phyloP scores from a whole-genome alignment of 2,329 filamentous ascomycete species.

The Volutella citrinella region DNA sequence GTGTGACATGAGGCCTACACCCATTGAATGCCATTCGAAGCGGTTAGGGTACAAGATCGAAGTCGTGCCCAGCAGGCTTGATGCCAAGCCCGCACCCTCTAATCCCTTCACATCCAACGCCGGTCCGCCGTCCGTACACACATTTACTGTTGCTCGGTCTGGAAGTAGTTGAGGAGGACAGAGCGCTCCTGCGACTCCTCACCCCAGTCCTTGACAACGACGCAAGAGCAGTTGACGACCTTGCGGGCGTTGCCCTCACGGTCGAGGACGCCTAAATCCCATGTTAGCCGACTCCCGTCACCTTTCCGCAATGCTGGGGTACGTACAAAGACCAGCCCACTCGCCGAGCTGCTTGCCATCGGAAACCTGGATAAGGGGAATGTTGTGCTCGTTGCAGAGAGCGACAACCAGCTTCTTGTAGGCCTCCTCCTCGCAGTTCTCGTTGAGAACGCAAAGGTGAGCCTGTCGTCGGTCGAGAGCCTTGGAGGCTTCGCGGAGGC shows the following conservation, averaged over 20 bases:
- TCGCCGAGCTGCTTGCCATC: constrained; percentile 99
- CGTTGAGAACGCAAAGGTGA: constrained; percentile 99
- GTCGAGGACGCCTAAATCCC: constrained; percentile 80
- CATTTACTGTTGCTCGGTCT: constrained; percentile 73
- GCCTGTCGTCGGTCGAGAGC: constrained; percentile 97
- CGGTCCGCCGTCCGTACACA: too few relatives aligned
- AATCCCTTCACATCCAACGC: constrained; percentile 37
- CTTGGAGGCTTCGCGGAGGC: constrained; percentile 98
- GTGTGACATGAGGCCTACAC: constrained; percentile 31
- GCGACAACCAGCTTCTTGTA: constrained; percentile 99
- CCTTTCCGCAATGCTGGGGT: constrained; percentile 4
- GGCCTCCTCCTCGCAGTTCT: constrained; percentile 99
- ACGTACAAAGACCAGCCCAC: constrained; percentile 99
- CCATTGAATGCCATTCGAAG: constrained; percentile 46
- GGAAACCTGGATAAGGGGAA: constrained; percentile 98
- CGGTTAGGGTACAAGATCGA: constrained; percentile 46
- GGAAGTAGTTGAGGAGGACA: constrained; percentile 99
- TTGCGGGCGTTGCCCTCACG: constrained; percentile 99
- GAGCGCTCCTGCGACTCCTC: constrained; percentile 99
- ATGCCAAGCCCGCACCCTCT: constrained; percentile 35
- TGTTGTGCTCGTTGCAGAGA: constrained; percentile 99
- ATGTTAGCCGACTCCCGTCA: too few relatives aligned
- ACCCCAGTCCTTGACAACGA: constrained; percentile 99
- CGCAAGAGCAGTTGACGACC: constrained; percentile 99
- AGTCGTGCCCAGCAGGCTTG: constrained; percentile 33